phyloP scores from a whole-genome alignment of 208 protist genomes.

The Trypanosoma brucei region DNA sequence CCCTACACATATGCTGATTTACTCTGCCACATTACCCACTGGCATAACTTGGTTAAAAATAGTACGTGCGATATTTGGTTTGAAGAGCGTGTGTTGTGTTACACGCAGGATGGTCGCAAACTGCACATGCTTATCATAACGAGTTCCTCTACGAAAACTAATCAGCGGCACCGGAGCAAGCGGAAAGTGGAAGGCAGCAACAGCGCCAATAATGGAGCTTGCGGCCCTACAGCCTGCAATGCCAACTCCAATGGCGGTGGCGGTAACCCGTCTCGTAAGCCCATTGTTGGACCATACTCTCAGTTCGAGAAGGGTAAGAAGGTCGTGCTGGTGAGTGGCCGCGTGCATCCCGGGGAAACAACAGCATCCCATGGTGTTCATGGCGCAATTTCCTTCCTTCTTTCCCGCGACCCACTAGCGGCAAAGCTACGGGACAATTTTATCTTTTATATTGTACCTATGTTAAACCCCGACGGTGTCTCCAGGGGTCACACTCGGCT shows the following conservation, averaged over 20 bases:
- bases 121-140: constrained; percentile 81
- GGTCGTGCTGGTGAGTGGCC: constrained; percentile 78
- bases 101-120: constrained; percentile 76
- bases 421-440: constrained; percentile 79
- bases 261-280: not conserved
- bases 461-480: constrained; percentile 94
- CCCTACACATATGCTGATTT: constrained; percentile 86
- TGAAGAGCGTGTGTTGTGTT: constrained; percentile 78
- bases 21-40: constrained; percentile 78
- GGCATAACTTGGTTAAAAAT: constrained; percentile 61
- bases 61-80: constrained; percentile 60
- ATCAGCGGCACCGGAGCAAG: not conserved
- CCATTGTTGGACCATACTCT: constrained; percentile 51
- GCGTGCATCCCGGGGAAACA: constrained; percentile 93
- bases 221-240: not conserved
- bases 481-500: constrained; percentile 89
- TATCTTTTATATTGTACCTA: constrained; percentile 91
- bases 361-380: constrained; percentile 88
- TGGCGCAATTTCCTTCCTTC: constrained; percentile 84
- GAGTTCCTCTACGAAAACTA: constrained; percentile 25
- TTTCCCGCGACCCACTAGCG: constrained; percentile 65
- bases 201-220: not conserved
- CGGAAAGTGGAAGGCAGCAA: not conserved
- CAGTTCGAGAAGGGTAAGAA: constrained; percentile 83
- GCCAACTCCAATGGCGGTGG: constrained; percentile 2